These are phyloP conservation scores for Dioscorea cayenensis DNA, from an alignment of 116 monocot genomes.

Conservation along the genomic window DNA sequence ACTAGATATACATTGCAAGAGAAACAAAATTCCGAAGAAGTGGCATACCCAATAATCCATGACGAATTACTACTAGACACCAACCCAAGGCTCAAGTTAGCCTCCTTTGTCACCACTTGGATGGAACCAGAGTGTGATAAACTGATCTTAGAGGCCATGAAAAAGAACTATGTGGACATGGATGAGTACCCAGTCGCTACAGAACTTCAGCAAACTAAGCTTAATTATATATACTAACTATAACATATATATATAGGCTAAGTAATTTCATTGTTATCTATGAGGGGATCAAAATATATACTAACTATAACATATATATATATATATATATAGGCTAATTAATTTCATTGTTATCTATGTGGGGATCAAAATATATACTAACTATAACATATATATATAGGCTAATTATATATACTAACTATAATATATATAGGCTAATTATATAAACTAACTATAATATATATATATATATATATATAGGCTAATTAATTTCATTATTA, in stretches of 20 bases:
- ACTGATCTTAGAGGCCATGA: constrained; percentile 79
- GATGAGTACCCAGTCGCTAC: constrained; percentile 97
- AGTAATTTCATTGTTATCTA: neutral
- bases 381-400: too few relatives aligned
- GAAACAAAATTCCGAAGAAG: constrained; percentile 76
- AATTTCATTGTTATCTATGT: too few relatives aligned
- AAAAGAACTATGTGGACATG: constrained; percentile 99
- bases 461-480: too few relatives aligned
- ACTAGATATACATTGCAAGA: constrained; percentile 65
- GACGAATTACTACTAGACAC: constrained; percentile 96
- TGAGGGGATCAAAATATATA: too few relatives aligned
- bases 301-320: too few relatives aligned
- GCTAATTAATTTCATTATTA: too few relatives aligned
- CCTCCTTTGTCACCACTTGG: constrained; percentile 94
- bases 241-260: neutral
- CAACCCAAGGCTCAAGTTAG: constrained; percentile 83
- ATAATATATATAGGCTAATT: too few relatives aligned
- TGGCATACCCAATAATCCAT: constrained; percentile 88
- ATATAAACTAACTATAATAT: too few relatives aligned
- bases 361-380: too few relatives aligned
- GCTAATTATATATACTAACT: too few relatives aligned
- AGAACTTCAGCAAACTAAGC: constrained; percentile 56
- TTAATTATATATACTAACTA: neutral
- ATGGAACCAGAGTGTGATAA: constrained; percentile 99
- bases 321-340: too few relatives aligned